Evolutionary conservation across 768 basidiomycete species (phyloP).

Genomic region (Chalciporus sphaerocephalus): DNA sequence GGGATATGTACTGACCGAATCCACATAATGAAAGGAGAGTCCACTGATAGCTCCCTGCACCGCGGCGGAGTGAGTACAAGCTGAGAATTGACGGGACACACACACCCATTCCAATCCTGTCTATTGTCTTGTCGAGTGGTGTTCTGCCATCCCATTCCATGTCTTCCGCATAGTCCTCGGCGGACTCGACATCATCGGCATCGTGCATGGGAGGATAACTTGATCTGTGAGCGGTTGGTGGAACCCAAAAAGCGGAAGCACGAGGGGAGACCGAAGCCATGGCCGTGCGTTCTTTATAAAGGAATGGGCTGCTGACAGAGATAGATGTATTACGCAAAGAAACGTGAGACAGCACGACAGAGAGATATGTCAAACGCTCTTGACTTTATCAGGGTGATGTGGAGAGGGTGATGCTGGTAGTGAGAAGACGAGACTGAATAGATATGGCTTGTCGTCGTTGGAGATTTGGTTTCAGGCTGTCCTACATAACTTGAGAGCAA

Average conservation of each 20-base stretch:
- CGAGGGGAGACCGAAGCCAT: constrained; percentile 46
- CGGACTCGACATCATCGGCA: constrained; percentile 29
- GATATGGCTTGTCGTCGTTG: too few species aligned
- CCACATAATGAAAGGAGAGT: constrained; percentile 78
- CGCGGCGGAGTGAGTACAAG: background rate
- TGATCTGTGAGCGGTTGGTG: constrained; percentile 25
- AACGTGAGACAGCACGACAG: constrained; percentile 8
- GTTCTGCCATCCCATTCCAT: constrained; percentile 43
- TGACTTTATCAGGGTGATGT: too few species aligned
- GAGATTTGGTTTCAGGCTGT: constrained; percentile 6
- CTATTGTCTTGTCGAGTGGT: constrained; percentile 80
- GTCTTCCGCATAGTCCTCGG: constrained; percentile 21
- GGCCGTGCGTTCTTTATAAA: background rate
- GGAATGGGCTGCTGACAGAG: background rate
- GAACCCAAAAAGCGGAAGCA: constrained; percentile 47
- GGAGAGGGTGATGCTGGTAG: background rate
- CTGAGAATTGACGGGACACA: background rate
- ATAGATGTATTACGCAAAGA: constrained; percentile 4
- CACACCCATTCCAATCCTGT: constrained; percentile 84
- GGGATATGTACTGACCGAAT: constrained; percentile 57
- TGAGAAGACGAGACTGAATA: background rate
- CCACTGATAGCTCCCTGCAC: constrained; percentile 75
- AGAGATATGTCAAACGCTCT: too few species aligned
- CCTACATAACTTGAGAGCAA: too few species aligned
- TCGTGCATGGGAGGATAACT: constrained; percentile 40